phyloP scores from a whole-genome alignment of 2,329 filamentous ascomycete genomes.

The Cryphonectria japonica region DNA sequence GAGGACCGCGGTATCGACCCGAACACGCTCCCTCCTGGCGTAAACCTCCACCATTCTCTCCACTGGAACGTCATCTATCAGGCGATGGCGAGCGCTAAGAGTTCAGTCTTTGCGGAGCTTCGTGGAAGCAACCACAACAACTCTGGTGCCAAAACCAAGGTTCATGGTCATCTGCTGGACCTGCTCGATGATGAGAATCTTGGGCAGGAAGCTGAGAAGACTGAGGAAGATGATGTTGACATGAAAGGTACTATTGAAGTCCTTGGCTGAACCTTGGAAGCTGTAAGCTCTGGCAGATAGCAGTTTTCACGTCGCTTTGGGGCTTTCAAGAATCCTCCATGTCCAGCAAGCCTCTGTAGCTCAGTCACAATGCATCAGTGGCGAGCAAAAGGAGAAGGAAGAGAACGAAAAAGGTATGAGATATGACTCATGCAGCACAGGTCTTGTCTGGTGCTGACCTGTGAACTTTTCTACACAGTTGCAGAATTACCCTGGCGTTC shows the following conservation, averaged over 20 bases:
- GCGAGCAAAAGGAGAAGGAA: background rate
- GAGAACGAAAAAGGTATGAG: background rate
- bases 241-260: background rate
- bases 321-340: background rate
- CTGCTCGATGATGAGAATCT: background rate
- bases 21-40: background rate
- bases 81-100: background rate
- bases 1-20: background rate
- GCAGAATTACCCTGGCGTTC: background rate
- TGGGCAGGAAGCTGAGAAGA: background rate
- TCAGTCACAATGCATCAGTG: background rate
- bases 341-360: background rate
- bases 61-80: background rate
- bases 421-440: background rate
- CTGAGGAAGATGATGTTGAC: background rate
- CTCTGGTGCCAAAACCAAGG: too few species aligned
- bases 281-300: background rate
- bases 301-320: background rate
- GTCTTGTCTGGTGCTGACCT: background rate
- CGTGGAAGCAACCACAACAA: background rate
- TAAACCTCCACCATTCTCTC: too few species aligned
- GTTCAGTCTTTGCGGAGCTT: background rate
- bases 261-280: background rate
- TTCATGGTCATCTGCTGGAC: background rate
- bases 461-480: background rate